Evolutionary conservation across 257 asterid species (phyloP), one percentile per base, ranked within the genome.

Genomic region (Nicotiana paniculata): DNA sequence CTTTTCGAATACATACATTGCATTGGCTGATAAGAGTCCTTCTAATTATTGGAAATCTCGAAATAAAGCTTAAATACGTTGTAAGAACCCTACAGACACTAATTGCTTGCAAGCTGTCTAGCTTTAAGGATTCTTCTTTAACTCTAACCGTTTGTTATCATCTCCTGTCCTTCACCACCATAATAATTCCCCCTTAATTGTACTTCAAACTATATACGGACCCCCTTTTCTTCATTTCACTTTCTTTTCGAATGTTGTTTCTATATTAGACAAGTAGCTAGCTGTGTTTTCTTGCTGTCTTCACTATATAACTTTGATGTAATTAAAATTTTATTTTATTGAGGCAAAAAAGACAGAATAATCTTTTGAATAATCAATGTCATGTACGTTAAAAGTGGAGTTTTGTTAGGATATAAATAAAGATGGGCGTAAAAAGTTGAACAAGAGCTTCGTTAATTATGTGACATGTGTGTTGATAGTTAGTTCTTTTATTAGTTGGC

Each of bases 31-130:
- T 37, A 54, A 79, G 17, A 62, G 17, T 46, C 28, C 30, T 15
- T 62, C 63, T 37, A 12, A 79, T 4, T 61, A 64, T 79, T 33
- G 15, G 53, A 24, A 59, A 39, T 39, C 28, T 4, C 11, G 24
- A n/a, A 26, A 51, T 67, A 37, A 62, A 26, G 11, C 53, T 57
- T 58, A 12, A 58, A 33, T n/a, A 78, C 57, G 10, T 11, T 5
- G n/a, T 58, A 7, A 78, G 82, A 78, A 35, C 67, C 70, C 12
- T 78, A 78, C 67, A 33, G 18, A 78, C 37, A 28, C 28, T 32
- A 55, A 57, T 59, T 78, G 96, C 92, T 81, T 82, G 88, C 95
- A 91, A 91, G 96, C 96, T 93, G 97, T 91, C 90, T 86, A 85
- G 69, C 91, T 89, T 91, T 88, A 35, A 67, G 90, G 96, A 91